These are phyloP conservation scores for Trametes gibbosa DNA, from an alignment of 768 basidiomycete species.

Conservation along the genomic window DNA sequence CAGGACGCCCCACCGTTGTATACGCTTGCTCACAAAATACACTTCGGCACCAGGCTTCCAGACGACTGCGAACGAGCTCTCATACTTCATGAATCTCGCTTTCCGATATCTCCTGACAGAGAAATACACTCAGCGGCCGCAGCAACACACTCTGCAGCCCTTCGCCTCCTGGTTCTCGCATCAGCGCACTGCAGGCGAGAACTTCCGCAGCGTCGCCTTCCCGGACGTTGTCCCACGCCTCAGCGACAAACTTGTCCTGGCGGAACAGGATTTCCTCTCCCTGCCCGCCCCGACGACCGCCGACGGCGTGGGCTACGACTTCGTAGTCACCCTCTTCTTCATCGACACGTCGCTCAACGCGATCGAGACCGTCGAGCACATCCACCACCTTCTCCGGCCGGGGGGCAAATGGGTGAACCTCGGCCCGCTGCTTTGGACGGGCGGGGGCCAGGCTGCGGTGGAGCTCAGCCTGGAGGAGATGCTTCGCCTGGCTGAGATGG, in stretches of 20 bases:
- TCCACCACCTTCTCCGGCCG: constrained; percentile 52
- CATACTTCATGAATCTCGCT: constrained; percentile 62
- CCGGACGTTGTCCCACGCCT: constrained; percentile 61
- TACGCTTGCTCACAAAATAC: neutral
- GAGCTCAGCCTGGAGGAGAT: constrained; percentile 69
- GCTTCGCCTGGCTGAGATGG: constrained; percentile 43
- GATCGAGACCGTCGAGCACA: constrained; percentile 47
- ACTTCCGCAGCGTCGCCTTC: constrained; percentile 54
- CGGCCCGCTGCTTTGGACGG: constrained; percentile 65
- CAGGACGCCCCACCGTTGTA: neutral
- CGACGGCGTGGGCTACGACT: constrained; percentile 45
- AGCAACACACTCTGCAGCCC: constrained; percentile 56
- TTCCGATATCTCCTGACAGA: constrained; percentile 56
- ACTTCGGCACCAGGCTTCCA: constrained; percentile 36
- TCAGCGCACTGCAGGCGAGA: constrained; percentile 45
- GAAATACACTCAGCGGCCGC: constrained; percentile 35
- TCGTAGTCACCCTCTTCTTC: constrained; percentile 48
- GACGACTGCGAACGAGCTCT: constrained; percentile 62
- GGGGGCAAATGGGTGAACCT: constrained; percentile 73
- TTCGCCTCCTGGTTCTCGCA: constrained; percentile 73
- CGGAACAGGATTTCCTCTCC: constrained; percentile 57
- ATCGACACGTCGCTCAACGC: constrained; percentile 40
- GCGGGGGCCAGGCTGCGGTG: constrained; percentile 50
- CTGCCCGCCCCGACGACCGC: neutral
- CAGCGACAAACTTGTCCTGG: constrained; percentile 40